Conservation (phyloP, 1,284 basidiomycete species). For the Trichosporon sp. region DNA sequence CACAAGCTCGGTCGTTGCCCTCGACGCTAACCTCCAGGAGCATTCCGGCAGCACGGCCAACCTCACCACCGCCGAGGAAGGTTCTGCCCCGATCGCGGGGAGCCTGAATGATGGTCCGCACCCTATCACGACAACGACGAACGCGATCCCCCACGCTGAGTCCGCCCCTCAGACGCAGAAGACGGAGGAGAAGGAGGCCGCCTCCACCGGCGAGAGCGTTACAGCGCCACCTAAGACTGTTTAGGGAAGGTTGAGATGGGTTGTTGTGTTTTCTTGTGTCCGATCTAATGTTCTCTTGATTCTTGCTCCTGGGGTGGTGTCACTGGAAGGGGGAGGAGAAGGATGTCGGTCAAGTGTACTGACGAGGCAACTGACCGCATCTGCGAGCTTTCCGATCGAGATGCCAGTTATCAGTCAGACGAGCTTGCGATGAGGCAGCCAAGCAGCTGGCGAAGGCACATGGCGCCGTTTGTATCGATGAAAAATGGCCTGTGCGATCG, state of each 20-base stretch:
- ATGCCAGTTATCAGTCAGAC: too few species aligned
- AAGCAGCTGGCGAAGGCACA: too few species aligned
- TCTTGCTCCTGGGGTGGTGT: background rate
- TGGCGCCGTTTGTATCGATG: too few species aligned
- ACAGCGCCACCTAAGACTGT: background rate
- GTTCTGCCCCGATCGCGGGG: constrained; percentile 17
- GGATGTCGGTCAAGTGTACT: too few species aligned
- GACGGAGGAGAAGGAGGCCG: constrained; percentile 18
- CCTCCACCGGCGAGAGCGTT: constrained; percentile 8
- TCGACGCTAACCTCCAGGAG: background rate
- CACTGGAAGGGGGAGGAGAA: background rate
- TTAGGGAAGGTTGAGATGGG: background rate
- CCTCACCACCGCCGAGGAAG: constrained; percentile 1
- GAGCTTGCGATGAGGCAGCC: too few species aligned
- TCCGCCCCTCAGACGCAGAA: background rate
- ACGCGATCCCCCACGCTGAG: constrained; percentile 43
- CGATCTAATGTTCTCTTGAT: background rate
- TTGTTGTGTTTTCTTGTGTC: background rate
- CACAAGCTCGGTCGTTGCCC: too few species aligned
- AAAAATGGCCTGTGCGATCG: too few species aligned
- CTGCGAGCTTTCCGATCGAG: too few species aligned
- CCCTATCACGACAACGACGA: constrained; percentile 49
- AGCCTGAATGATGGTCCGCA: constrained; percentile 21
- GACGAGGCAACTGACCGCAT: too few species aligned
- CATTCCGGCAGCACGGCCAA: background rate